These are phyloP conservation scores for Penicillium expansum DNA, from an alignment of 2,329 filamentous ascomycete species.

Conservation along the genomic window DNA sequence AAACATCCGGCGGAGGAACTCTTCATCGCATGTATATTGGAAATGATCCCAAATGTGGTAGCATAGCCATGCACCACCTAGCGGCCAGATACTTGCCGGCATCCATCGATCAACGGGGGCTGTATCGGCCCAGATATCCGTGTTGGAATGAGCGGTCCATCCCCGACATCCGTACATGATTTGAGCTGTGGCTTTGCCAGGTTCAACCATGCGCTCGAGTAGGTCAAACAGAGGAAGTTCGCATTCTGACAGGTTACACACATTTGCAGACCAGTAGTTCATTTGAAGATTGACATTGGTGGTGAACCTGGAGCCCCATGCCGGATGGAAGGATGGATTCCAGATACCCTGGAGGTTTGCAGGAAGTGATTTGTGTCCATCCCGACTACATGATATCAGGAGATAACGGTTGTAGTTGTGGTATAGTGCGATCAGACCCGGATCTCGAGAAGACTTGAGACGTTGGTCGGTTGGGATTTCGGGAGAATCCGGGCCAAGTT, in stretches of 20 bases:
- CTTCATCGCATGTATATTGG: constrained; percentile 45
- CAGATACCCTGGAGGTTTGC: constrained; percentile 59
- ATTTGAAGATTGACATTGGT: constrained; percentile 61
- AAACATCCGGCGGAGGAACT: constrained; percentile 24
- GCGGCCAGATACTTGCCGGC: constrained; percentile 42
- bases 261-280: constrained; percentile 59
- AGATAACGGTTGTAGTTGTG: constrained; percentile 56
- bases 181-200: constrained; percentile 52
- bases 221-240: constrained; percentile 45
- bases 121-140: constrained; percentile 60
- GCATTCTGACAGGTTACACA: constrained; percentile 49
- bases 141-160: constrained; percentile 58
- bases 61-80: constrained; percentile 59
- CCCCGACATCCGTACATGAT: constrained; percentile 55
- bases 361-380: constrained; percentile 47
- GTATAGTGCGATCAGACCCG: constrained; percentile 53
- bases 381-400: constrained; percentile 54
- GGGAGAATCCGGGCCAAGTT: constrained; percentile 23
- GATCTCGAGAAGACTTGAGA: constrained; percentile 40
- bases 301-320: constrained; percentile 58
- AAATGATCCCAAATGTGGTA: constrained; percentile 59
- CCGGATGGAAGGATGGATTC: constrained; percentile 48
- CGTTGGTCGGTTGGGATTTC: constrained; percentile 33
- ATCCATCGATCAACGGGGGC: constrained; percentile 48
- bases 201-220: constrained; percentile 36